Base-by-base conservation (phyloP, 108 stramenopile species). In the Nitzschia sp. region DNA sequence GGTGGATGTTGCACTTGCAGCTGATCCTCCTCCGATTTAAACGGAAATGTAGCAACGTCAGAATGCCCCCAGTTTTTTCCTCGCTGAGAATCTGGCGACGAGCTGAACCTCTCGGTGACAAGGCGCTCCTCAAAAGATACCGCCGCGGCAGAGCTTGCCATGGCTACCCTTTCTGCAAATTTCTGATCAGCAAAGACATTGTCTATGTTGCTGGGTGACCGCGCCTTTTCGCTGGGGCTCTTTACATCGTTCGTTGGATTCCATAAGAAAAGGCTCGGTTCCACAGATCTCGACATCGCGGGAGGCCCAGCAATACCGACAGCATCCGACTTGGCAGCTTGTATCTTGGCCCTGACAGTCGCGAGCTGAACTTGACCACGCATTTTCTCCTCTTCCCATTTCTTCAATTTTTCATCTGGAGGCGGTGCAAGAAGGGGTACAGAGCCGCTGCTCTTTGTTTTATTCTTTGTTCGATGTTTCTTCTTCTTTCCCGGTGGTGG, bases 111-210 rank as follows among this genome's bases (percentile, higher is more conserved):
- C 38, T 6, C 9, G 38, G 38, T 15, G 77, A 67, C 36, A 66
- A 63, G 30, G 16, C 38, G 33, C 54, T 84, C 72, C 47, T 88
- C 86, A 47, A 88, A 83, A 27, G 77, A 77, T 25, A 75, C 58
- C 19, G 85, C 83, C 35, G 90, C 90, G 4, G 83, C 85, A 15
- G 78, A 80, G 54, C 83, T 86, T 19, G 90, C 90, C 26, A 80
- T 72, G 2, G 83, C 87, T 30, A 91, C 69, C 61, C 81, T 87
- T 59, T 91, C 87, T 0, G 85, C 89, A 72, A 87, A 76, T 57
- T 72, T 73, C 17, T 53, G 64, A 32, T 80, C 76, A 21, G 11
- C 31, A 0, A 70, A 15, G 29, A 67, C 56, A 27, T 53, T 30
- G 19, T 34, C 47, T 17, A 27, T 65, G 55, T 50, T 62, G 50